Percentiles rank a stretch among this genome's conserved stretches.
Conservation (phyloP, 306 rosid genomes). For the Senna siamea region DNA sequence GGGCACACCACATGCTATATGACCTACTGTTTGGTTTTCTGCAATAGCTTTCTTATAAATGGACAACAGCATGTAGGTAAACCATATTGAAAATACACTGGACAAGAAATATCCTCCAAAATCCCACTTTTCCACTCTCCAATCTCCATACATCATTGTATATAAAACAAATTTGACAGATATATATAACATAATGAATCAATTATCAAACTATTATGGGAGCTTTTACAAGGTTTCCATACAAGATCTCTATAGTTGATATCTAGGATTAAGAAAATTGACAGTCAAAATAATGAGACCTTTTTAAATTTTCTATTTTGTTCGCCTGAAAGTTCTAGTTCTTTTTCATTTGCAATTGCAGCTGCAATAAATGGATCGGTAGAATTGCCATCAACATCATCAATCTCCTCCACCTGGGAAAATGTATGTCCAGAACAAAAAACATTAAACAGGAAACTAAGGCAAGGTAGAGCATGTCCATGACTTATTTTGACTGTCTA, state of each 20-base stretch:
- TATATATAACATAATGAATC: neutral
- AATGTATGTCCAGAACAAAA: slow-evolving; percentile 19
- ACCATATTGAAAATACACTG: neutral
- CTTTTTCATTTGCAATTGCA: slow-evolving; percentile 84
- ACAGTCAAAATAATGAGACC: slow-evolving; percentile 50
- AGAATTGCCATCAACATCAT: slow-evolving; percentile 78
- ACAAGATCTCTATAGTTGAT: neutral
- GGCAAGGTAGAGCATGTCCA: slow-evolving; percentile 17
- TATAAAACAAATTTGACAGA: neutral
- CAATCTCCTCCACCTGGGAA: slow-evolving; percentile 94
- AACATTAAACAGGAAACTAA: slow-evolving; percentile 19
- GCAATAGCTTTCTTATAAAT: neutral
- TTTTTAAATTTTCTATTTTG: slow-evolving; percentile 76
- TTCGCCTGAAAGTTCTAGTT: slow-evolving; percentile 78
- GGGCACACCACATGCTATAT: neutral
- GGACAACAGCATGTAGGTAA: neutral
- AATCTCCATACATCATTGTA: neutral
- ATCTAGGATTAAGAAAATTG: slow-evolving; percentile 19
- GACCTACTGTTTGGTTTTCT: neutral
- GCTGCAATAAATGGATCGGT: slow-evolving; percentile 95
- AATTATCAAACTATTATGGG: slow-evolving; percentile 12
- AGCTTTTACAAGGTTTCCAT: no score
- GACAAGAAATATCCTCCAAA: neutral
- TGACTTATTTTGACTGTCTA: neutral
- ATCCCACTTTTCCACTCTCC: neutral